Evolutionary conservation across 345 rosid genomes (phyloP), one percentile per base, ranked within the genome.

Genomic region (Eucalyptus lansdowneana): DNA sequence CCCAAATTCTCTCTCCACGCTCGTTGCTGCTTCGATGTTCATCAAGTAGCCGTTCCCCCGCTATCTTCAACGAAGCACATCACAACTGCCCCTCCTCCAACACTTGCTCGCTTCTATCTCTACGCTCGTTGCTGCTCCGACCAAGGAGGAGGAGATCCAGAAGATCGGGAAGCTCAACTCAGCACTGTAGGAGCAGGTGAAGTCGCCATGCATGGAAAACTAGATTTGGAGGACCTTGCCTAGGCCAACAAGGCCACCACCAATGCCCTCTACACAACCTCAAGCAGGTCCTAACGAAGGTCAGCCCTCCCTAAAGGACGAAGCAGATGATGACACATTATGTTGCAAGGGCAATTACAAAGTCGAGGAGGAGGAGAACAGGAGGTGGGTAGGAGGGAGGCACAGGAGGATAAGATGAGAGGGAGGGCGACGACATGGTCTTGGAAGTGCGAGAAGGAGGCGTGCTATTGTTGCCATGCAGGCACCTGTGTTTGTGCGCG

Each of bases 401-500:
- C 47, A 87, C 37, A 87, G 17, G 89, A 90, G 50, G 62, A 10
- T n/a, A 50, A 25, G 67, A 50, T 40, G 85, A 13, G 85, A 47
- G 14, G 14, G 1, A 5, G 87, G 19, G 86, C 24, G 40, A 90
- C 67, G 13, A 92, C 92, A 90, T 31, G 91, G 93, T 95, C 97
- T 86, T 92, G 96, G 89, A 95, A 91, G 88, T 97, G 99, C 88
- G 80, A 94, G 89, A 91, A 90, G 89, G 94, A 92, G 89, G 98
- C 42, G 97, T 96, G 90, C 89, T 97, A 95, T 87, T 97, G 37
- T 90, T 97, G 91, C 98, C 99, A 67, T 97, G 99, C 87, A 92
- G 97, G 94, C 98, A 97, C 89, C 87, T 95, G 90, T 95, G 98
- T 90, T 85, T 97, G 91, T 96, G 97, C 88, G 91, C 94, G 40